These are phyloP conservation scores for Arxiozyma slooffiae DNA, from an alignment of 1,139 yeast species.

Conservation along the genomic window DNA sequence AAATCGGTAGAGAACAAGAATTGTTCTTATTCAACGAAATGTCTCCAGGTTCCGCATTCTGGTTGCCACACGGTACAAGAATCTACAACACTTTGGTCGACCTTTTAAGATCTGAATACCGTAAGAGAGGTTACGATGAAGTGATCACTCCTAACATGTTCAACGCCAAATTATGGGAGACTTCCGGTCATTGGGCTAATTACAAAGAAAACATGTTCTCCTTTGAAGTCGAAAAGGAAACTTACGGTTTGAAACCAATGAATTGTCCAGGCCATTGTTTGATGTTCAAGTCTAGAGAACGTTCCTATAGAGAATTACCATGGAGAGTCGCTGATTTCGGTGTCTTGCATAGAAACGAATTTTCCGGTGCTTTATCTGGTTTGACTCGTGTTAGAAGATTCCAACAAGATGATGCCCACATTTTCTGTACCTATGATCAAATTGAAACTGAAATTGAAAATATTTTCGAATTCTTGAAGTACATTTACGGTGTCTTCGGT, in stretches of 20 bases:
- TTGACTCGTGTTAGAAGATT: constrained; percentile 93
- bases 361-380: constrained; percentile 82
- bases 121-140: constrained; percentile 89
- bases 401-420: constrained; percentile 98
- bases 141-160: constrained; percentile 97
- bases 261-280: constrained; percentile 98
- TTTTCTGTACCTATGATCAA: constrained; percentile 86
- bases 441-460: constrained; percentile 72
- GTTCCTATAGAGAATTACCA: constrained; percentile 90
- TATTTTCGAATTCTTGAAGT: constrained; percentile 69
- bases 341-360: constrained; percentile 90
- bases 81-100: constrained; percentile 80
- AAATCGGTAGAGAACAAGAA: constrained; percentile 93
- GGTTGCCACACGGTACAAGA: constrained; percentile 98
- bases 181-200: constrained; percentile 97
- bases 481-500: constrained; percentile 75
- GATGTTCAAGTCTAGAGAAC: constrained; percentile 74
- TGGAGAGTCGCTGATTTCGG: constrained; percentile 96
- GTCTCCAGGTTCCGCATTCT: constrained; percentile 96
- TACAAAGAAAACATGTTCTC: constrained; percentile 95
- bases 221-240: constrained; percentile 90
- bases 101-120: constrained; percentile 70
- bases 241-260: constrained; percentile 90
- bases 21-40: constrained; percentile 88
- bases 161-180: constrained; percentile 92